Percentiles rank a stretch among this genome's conserved stretches.
Conservation (phyloP, 768 basidiomycete genomes). For the Tulasnella sp. region DNA sequence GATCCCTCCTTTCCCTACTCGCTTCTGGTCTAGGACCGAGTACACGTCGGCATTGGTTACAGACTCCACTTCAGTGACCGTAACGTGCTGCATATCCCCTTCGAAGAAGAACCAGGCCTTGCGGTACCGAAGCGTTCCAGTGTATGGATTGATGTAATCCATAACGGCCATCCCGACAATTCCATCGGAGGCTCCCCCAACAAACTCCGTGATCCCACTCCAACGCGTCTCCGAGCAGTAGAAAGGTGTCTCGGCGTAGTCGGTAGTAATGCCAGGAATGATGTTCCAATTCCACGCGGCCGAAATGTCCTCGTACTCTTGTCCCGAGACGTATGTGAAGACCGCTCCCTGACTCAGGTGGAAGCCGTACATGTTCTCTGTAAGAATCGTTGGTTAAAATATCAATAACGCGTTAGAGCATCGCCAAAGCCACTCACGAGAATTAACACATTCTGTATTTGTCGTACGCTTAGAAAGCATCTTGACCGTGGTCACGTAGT, state of each 20-base stretch:
- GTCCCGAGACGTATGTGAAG: constrained; percentile 59
- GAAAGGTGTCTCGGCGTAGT: constrained; percentile 56
- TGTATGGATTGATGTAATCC: constrained; percentile 63
- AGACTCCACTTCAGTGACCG: constrained; percentile 49
- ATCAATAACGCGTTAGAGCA: not conserved
- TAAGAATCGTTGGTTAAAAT: not conserved
- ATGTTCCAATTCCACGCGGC: constrained; percentile 76
- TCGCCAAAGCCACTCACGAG: not conserved
- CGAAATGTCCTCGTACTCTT: constrained; percentile 69
- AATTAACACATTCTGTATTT: constrained; percentile 61
- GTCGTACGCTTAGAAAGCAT: constrained; percentile 58
- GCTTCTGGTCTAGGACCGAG: constrained; percentile 65
- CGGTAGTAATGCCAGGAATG: constrained; percentile 66
- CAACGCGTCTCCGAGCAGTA: constrained; percentile 44
- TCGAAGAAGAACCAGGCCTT: constrained; percentile 73
- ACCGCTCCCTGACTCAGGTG: constrained; percentile 64
- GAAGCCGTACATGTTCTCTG: constrained; percentile 59
- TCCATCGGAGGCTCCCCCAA: constrained; percentile 62
- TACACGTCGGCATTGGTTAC: constrained; percentile 44
- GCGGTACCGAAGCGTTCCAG: constrained; percentile 53
- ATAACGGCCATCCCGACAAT: constrained; percentile 54
- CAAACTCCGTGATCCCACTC: constrained; percentile 52
- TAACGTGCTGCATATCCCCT: constrained; percentile 58
- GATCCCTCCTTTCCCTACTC: constrained; percentile 41
- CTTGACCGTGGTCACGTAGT: constrained; percentile 59